These are phyloP conservation scores for Stropharia rugosoannulata DNA, from an alignment of 768 basidiomycete species.

Conservation along the genomic window DNA sequence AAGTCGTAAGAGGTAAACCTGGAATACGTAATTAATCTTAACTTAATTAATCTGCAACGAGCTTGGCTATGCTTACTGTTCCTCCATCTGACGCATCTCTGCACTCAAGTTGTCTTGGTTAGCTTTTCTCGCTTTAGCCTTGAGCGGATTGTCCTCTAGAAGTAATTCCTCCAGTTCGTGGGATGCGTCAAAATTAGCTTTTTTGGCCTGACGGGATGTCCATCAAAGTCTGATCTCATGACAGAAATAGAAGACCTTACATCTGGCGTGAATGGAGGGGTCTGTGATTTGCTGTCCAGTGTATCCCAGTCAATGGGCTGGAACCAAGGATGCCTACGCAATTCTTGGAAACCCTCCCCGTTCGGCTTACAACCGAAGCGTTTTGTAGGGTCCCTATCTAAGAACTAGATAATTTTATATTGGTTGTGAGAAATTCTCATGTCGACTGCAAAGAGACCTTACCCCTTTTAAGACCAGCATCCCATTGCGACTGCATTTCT, in stretches of 20 bases:
- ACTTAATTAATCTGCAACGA: background rate
- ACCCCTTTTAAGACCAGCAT: constrained; percentile 82
- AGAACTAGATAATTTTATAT: constrained; percentile 48
- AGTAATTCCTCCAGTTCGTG: constrained; percentile 96
- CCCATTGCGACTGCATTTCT: constrained; percentile 73
- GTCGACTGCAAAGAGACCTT: constrained; percentile 28
- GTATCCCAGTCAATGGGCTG: constrained; percentile 85
- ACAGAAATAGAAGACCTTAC: constrained; percentile 36
- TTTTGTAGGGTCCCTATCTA: constrained; percentile 81
- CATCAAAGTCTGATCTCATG: constrained; percentile 11
- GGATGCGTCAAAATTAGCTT: constrained; percentile 98
- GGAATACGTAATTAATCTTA: background rate
- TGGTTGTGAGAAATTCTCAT: constrained; percentile 3
- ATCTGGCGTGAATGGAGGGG: constrained; percentile 89
- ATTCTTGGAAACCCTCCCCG: constrained; percentile 77
- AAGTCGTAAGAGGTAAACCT: constrained; percentile 95
- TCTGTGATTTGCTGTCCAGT: constrained; percentile 71
- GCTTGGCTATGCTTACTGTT: constrained; percentile 61
- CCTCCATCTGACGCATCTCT: constrained; percentile 98
- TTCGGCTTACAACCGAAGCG: constrained; percentile 82
- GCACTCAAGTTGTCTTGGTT: constrained; percentile 86
- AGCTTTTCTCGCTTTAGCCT: constrained; percentile 89
- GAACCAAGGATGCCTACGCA: constrained; percentile 88
- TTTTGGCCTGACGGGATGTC: constrained; percentile 71
- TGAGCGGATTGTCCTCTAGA: constrained; percentile 95